A percentile compares a stretch with the other conserved stretches of the same genome.
phyloP scores from a whole-genome alignment of 495 filamentous ascomycete species.

The Geoglossum glabrum region DNA sequence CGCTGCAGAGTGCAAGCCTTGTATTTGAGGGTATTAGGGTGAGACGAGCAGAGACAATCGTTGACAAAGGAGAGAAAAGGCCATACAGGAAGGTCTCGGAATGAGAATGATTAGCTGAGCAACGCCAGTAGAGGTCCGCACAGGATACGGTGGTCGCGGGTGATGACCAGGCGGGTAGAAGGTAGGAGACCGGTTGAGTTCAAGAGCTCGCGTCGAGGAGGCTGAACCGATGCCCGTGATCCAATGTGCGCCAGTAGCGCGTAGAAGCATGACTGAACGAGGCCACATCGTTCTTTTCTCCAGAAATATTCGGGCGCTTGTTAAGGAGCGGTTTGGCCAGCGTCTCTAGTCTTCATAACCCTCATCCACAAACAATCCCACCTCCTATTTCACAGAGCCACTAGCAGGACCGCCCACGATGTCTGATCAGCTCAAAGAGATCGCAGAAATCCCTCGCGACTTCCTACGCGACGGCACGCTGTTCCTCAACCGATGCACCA shows the following conservation, averaged over 20 bases:
- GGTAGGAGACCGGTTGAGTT: not conserved
- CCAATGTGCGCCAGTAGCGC: not conserved
- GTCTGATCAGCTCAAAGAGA: conserved; percentile 61
- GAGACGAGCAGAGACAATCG: not conserved
- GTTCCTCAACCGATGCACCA: conserved; percentile 68
- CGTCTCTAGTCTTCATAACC: no score
- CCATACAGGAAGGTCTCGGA: not conserved
- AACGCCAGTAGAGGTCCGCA: not conserved
- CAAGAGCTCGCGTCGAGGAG: not conserved
- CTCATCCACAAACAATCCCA: not conserved
- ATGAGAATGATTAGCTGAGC: not conserved
- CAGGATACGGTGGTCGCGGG: not conserved
- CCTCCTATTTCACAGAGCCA: not conserved
- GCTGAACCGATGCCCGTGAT: not conserved
- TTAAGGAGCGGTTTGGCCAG: not conserved
- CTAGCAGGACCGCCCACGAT: conserved; percentile 17
- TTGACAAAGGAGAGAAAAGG: not conserved
- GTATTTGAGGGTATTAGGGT: not conserved
- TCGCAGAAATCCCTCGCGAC: conserved; percentile 63
- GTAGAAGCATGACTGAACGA: not conserved
- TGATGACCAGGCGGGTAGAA: not conserved
- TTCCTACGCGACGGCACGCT: conserved; percentile 64
- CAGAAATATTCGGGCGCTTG: not conserved
- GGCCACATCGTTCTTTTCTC: not conserved
- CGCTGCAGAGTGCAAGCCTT: not conserved